phyloP scores from a whole-genome alignment of 306 rosid species.

The Cicer bijugum region DNA sequence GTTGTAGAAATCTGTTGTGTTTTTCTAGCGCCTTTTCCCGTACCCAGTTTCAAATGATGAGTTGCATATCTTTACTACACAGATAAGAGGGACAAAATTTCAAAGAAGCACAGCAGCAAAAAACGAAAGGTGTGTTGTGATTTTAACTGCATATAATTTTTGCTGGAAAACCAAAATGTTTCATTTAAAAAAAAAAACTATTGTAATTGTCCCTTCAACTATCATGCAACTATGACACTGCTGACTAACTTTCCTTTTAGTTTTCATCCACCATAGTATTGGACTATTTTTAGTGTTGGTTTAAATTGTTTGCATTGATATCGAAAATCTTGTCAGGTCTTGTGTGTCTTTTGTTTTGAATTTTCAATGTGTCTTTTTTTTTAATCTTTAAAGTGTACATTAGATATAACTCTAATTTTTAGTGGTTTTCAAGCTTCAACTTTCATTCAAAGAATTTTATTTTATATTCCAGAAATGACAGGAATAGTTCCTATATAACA shows the following conservation, averaged over 20 bases:
- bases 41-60: slow-evolving; percentile 38
- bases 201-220: slow-evolving; percentile 6
- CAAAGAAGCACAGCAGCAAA: slow-evolving; percentile 89
- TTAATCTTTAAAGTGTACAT: slow-evolving; percentile 1
- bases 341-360: slow-evolving; percentile 18
- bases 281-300: not conserved
- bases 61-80: slow-evolving; percentile 46
- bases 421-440: slow-evolving; percentile 20
- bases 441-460: not conserved
- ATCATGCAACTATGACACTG: slow-evolving; percentile 16
- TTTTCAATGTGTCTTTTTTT: slow-evolving; percentile 29
- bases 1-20: slow-evolving; percentile 14
- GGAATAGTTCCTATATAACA: slow-evolving; percentile 30
- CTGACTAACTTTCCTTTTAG: slow-evolving; percentile 32
- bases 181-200: slow-evolving; percentile 5
- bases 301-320: slow-evolving; percentile 30
- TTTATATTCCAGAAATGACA: slow-evolving; percentile 18
- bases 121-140: slow-evolving; percentile 75
- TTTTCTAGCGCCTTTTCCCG: slow-evolving; percentile 10
- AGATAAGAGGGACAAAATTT: slow-evolving; percentile 78
- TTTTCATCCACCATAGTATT: slow-evolving; percentile 22
- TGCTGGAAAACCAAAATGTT: slow-evolving; percentile 35
- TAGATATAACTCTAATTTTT: not conserved
- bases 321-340: not conserved
- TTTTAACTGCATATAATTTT: slow-evolving; percentile 35